Evolutionary conservation across 2,329 filamentous ascomycete genomes (phyloP).

Genomic region (Mollisia scopiformis): DNA sequence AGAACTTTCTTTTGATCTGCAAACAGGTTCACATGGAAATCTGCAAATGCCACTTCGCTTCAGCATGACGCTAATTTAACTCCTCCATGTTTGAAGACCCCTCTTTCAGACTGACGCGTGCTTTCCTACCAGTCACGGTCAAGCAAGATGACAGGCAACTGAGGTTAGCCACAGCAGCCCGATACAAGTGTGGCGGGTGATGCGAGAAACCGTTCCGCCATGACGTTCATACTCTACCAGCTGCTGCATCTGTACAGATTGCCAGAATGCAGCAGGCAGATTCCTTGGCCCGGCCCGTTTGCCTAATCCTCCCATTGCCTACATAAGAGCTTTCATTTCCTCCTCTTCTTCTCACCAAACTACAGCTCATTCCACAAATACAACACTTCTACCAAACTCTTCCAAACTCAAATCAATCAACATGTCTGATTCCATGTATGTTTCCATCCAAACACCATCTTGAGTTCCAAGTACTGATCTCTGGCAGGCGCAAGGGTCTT

Average conservation of each 20-base stretch:
- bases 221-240: neutral
- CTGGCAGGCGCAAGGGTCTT: slow-evolving; percentile 48
- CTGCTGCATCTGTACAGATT: neutral
- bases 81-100: neutral
- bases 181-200: neutral
- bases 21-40: slow-evolving; percentile 17
- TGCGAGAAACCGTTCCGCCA: neutral
- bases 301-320: neutral
- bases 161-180: neutral
- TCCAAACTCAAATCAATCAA: slow-evolving; percentile 29
- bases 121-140: neutral
- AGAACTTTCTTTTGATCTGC: neutral
- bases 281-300: neutral
- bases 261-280: neutral
- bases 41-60: slow-evolving; percentile 6
- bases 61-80: neutral
- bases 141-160: neutral
- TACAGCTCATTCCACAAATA: slow-evolving; percentile 16
- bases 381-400: neutral
- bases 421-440: slow-evolving; percentile 50
- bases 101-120: neutral
- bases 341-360: neutral
- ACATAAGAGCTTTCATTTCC: slow-evolving; percentile 5
- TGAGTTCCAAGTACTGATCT: slow-evolving; percentile 8
- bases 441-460: neutral